Conservation (phyloP, 768 basidiomycete genomes). For the Cubamyces lactineus region DNA sequence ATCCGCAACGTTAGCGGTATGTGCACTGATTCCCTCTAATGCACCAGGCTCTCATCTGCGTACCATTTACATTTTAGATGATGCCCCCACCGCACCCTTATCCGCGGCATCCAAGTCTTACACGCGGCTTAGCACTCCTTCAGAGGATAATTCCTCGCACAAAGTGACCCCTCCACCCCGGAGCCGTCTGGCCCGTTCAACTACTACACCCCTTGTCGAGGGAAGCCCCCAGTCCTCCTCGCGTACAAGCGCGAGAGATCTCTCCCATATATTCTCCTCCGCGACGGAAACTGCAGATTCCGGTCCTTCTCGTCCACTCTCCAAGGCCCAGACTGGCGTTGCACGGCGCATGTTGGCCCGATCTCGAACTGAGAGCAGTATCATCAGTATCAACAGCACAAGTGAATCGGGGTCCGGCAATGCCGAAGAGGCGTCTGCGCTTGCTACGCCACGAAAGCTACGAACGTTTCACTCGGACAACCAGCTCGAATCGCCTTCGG, state of each 20-base stretch:
- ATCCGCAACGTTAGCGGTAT: conserved; percentile 7
- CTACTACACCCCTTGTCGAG: not conserved
- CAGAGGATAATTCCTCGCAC: not conserved
- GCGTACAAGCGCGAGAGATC: conserved; percentile 40
- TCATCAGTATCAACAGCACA: conserved; percentile 38
- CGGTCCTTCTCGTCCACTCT: not conserved
- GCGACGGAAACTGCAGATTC: conserved; percentile 19
- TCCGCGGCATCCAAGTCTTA: not conserved
- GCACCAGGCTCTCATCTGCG: not conserved
- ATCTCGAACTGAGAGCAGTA: conserved; percentile 63
- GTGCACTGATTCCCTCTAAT: not conserved
- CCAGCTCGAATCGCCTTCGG: conserved; percentile 24
- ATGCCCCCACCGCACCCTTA: not conserved
- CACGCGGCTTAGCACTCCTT: not conserved
- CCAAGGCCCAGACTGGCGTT: conserved; percentile 37
- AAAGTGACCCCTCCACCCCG: conserved; percentile 15
- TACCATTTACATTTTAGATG: not conserved
- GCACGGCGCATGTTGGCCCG: conserved; percentile 75
- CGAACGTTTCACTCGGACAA: conserved; percentile 23
- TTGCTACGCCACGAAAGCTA: conserved; percentile 26
- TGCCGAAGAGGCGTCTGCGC: conserved; percentile 15
- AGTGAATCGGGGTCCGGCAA: conserved; percentile 21
- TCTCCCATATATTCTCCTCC: conserved; percentile 51
- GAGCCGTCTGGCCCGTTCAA: not conserved
- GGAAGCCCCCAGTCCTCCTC: not conserved